Evolutionary conservation across 306 rosid genomes (phyloP).

Genomic region (Erythrophleum fordii): DNA sequence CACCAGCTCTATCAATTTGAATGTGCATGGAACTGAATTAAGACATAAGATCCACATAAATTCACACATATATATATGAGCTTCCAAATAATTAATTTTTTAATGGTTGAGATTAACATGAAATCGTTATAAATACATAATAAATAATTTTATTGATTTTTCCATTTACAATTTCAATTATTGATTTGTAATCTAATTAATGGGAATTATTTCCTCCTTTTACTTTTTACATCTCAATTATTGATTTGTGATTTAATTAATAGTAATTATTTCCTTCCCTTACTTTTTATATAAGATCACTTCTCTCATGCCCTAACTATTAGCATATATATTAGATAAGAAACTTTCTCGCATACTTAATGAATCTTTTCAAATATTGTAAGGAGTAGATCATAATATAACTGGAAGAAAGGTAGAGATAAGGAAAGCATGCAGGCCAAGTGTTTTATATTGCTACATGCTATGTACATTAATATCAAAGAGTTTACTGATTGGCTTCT

Average conservation of each 20-base stretch:
- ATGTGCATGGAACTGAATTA: no score
- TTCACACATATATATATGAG: no score
- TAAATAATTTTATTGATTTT: no score
- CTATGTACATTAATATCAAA: neutral
- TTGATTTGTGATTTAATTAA: neutral
- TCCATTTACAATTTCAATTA: no score
- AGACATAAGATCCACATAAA: no score
- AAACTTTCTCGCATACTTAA: neutral
- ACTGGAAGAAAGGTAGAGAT: neutral
- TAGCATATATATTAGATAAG: no score
- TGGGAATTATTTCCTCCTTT: no score
- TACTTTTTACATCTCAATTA: neutral
- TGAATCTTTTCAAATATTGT: neutral
- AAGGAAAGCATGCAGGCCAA: neutral
- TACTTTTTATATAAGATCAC: neutral
- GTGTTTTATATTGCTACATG: neutral
- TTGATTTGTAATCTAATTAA: no score
- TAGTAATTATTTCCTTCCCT: neutral
- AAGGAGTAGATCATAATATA: neutral
- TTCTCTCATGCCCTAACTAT: no score
- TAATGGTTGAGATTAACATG: neutral
- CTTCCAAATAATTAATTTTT: no score
- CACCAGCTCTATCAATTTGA: no score
- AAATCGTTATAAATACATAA: neutral
- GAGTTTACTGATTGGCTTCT: neutral